phyloP scores from a whole-genome alignment of 164 flowering plant genomes.

The Vitis rotundifolia region DNA sequence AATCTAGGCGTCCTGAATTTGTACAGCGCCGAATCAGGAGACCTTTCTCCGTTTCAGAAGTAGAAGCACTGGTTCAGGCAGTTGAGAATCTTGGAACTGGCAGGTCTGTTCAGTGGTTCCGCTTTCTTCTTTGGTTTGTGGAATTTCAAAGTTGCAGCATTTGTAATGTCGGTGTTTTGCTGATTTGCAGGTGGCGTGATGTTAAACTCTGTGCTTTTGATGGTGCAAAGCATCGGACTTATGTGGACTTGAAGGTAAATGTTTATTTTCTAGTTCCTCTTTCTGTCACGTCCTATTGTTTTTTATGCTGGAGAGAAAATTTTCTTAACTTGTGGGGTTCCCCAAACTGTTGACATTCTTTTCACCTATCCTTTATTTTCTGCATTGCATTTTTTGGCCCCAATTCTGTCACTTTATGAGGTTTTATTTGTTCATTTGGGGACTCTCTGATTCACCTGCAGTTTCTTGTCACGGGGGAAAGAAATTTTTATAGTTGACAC shows the following conservation, averaged over 20 bases:
- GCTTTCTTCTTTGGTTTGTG: not conserved
- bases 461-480: no score
- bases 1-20: not conserved
- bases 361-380: no score
- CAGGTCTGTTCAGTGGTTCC: not conserved
- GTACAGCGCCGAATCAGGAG: constrained; percentile 9
- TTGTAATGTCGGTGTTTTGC: not conserved
- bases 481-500: no score
- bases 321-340: no score
- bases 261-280: not conserved
- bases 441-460: no score
- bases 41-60: constrained; percentile 10
- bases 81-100: constrained; percentile 12
- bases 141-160: not conserved
- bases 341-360: no score
- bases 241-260: constrained; percentile 4
- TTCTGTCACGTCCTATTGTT: not conserved
- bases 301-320: no score
- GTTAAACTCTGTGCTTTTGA: constrained; percentile 4
- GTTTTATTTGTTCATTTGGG: no score
- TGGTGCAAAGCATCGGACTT: constrained; percentile 7
- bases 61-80: constrained; percentile 15
- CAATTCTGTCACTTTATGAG: no score
- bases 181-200: constrained; percentile 4
- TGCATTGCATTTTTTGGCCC: no score